Conservation (phyloP, 2,329 filamentous ascomycete species). For the Oidium heveae region DNA sequence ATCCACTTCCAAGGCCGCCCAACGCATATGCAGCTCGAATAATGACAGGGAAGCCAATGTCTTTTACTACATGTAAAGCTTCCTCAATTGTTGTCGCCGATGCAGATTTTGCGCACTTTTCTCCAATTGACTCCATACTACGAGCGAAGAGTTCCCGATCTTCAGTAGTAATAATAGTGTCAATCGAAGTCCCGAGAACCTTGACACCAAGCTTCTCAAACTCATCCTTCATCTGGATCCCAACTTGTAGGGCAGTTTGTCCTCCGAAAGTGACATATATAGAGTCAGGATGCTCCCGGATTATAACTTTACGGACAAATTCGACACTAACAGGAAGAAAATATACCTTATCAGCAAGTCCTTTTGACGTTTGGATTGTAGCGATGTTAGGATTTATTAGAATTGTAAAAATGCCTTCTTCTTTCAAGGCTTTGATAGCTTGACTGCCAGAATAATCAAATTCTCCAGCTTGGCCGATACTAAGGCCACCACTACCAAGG, state of each 20-base stretch:
- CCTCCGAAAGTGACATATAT: constrained; percentile 97
- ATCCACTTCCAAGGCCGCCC: constrained; percentile 83
- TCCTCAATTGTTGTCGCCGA: constrained; percentile 77
- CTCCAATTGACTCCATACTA: constrained; percentile 94
- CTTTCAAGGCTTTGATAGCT: constrained; percentile 92
- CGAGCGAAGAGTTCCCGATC: constrained; percentile 92
- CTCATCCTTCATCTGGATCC: constrained; percentile 93
- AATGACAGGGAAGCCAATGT: constrained; percentile 91
- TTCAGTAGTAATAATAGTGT: constrained; percentile 96
- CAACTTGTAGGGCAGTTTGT: constrained; percentile 87
- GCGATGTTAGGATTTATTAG: constrained; percentile 98
- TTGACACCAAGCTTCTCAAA: constrained; percentile 80
- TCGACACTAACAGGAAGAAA: constrained; percentile 93
- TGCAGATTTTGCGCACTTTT: constrained; percentile 93
- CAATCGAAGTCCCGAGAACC: constrained; percentile 86
- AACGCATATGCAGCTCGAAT: constrained; percentile 90
- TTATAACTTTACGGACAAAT: constrained; percentile 92
- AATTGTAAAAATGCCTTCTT: constrained; percentile 94
- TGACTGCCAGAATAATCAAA: constrained; percentile 98
- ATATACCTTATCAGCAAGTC: constrained; percentile 93
- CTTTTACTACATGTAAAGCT: constrained; percentile 64
- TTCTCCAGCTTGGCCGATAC: constrained; percentile 92
- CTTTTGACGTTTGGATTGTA: constrained; percentile 95
- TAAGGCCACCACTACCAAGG: constrained; percentile 79
- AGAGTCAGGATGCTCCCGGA: constrained; percentile 79